A percentile compares a stretch with the other conserved stretches of the same genome.
phyloP scores from a whole-genome alignment of 1,284 basidiomycete genomes.

The Baeospora myosura region DNA sequence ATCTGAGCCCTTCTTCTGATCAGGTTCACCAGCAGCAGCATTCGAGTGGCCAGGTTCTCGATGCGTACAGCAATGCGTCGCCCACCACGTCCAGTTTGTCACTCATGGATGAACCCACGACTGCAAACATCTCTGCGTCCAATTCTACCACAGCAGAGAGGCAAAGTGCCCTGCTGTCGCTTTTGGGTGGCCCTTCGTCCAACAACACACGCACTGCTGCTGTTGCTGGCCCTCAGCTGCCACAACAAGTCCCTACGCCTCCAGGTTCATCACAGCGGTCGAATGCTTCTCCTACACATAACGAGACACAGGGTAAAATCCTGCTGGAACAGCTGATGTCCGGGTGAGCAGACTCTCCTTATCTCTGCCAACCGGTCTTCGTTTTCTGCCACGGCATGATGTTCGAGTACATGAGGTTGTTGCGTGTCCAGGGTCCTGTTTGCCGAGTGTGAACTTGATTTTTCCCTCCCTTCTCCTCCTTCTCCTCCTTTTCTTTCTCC shows the following conservation, averaged over 20 bases:
- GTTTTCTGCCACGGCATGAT: too few species aligned
- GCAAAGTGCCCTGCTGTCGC: slow-evolving; percentile 65
- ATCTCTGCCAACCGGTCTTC: slow-evolving; percentile 1
- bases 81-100: slow-evolving; percentile 47
- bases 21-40: slow-evolving; percentile 27
- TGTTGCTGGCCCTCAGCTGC: slow-evolving; percentile 16
- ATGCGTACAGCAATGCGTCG: slow-evolving; percentile 33
- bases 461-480: neutral
- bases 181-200: slow-evolving; percentile 48
- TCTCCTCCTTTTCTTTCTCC: slow-evolving; percentile 3
- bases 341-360: slow-evolving; percentile 42
- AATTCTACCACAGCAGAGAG: slow-evolving; percentile 46
- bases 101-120: slow-evolving; percentile 41
- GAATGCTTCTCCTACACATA: slow-evolving; percentile 45
- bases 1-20: slow-evolving; percentile 32
- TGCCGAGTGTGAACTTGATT: slow-evolving; percentile 7
- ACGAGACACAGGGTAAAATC: slow-evolving; percentile 63
- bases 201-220: slow-evolving; percentile 19
- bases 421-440: neutral
- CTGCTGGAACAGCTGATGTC: slow-evolving; percentile 74
- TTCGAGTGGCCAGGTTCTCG: neutral
- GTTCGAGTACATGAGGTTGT: too few species aligned
- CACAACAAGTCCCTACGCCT: slow-evolving; percentile 61
- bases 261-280: slow-evolving; percentile 56
- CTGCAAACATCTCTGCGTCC: slow-evolving; percentile 33